Conservation (phyloP, 2,329 filamentous ascomycete genomes). For the Penicillium freii region DNA sequence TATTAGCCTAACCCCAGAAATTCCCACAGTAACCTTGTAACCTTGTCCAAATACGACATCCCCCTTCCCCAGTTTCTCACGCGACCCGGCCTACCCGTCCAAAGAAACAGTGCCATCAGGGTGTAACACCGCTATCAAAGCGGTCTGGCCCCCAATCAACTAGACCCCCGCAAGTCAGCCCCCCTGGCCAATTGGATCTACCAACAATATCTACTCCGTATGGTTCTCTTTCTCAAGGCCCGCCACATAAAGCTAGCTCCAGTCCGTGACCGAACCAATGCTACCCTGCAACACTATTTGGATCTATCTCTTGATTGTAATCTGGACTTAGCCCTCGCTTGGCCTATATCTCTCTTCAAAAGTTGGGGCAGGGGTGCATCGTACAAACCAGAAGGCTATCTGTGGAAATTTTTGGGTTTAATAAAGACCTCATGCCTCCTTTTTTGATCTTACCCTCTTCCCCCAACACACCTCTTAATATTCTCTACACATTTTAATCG, state of each 20-base stretch:
- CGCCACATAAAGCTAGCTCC: background rate
- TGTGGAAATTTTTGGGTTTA: background rate
- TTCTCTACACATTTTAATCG: background rate
- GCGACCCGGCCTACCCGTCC: background rate
- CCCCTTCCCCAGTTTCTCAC: background rate
- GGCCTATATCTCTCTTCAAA: background rate
- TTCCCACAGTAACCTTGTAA: background rate
- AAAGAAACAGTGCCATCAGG: conserved; percentile 13
- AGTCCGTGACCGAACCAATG: conserved; percentile 1
- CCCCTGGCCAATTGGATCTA: background rate
- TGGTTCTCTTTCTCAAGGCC: background rate
- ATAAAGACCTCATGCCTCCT: background rate
- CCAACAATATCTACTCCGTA: background rate
- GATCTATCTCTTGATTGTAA: background rate
- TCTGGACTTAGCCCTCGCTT: background rate
- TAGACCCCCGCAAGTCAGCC: background rate
- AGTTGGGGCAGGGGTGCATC: background rate
- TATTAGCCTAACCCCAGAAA: background rate
- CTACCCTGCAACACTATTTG: conserved; percentile 3
- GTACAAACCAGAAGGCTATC: background rate
- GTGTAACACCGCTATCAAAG: conserved; percentile 27
- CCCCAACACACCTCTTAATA: background rate
- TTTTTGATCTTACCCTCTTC: background rate
- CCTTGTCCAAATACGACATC: conserved; percentile 2
- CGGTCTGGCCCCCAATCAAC: background rate